phyloP scores from a whole-genome alignment of 2,329 filamentous ascomycete species.

The Cordyceps javanica region DNA sequence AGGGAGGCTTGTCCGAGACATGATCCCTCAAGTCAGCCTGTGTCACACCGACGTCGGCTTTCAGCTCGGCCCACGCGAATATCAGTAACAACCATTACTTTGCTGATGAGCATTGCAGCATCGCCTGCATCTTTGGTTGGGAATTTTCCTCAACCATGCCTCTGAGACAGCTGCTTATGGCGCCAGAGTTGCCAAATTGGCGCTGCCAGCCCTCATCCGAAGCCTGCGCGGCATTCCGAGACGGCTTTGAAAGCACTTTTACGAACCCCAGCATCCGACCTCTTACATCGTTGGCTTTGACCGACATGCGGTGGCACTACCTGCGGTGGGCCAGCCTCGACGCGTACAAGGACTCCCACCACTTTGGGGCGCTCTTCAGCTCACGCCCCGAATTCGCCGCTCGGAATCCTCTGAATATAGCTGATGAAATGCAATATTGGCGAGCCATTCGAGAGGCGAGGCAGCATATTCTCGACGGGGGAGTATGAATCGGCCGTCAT shows the following conservation, averaged over 20 bases:
- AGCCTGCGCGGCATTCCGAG: not conserved
- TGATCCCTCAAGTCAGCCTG: not conserved
- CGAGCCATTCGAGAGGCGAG: not conserved
- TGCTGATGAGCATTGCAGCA: constrained; percentile 28
- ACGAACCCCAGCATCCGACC: not conserved
- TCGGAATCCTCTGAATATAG: not conserved
- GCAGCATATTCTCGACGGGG: not conserved
- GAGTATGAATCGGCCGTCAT: not conserved
- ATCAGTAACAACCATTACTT: constrained; percentile 29
- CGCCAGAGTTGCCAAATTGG: not conserved
- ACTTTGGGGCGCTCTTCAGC: not conserved
- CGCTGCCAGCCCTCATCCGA: not conserved
- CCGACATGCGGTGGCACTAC: constrained; percentile 2
- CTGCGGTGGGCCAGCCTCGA: not conserved
- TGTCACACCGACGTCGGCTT: constrained; percentile 13
- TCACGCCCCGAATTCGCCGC: not conserved
- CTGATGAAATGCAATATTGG: not conserved
- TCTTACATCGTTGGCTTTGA: not conserved
- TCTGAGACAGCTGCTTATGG: not conserved
- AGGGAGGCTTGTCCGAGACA: not conserved
- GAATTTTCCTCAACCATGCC: constrained; percentile 22
- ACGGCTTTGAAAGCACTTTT: not conserved
- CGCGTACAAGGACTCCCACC: not conserved
- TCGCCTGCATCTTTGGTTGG: constrained; percentile 26
- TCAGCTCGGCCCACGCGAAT: constrained; percentile 24